Percentiles rank a stretch among this genome's conserved stretches.
These are phyloP conservation scores for Phialophora verrucosa DNA, from an alignment of 2,329 filamentous ascomycete genomes.

Conservation along the genomic window DNA sequence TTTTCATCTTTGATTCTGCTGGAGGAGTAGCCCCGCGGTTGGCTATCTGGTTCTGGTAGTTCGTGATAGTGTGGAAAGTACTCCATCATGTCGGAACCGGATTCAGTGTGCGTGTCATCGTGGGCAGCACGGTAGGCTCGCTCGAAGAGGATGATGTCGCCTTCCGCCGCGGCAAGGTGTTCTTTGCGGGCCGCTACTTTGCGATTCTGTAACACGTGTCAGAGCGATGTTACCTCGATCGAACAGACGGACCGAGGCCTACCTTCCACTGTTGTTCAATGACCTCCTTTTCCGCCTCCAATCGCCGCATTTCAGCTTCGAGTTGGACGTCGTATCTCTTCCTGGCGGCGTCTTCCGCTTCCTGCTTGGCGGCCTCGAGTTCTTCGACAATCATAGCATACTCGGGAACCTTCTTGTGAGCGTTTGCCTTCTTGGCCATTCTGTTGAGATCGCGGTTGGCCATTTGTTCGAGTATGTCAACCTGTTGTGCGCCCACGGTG, in stretches of 20 bases:
- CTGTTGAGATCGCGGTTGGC: conserved; percentile 48
- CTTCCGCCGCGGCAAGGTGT: conserved; percentile 48
- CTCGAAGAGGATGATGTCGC: conserved; percentile 49
- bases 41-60: conserved; percentile 34
- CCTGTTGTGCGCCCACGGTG: conserved; percentile 49
- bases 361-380: conserved; percentile 41
- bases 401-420: conserved; percentile 49
- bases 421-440: conserved; percentile 49
- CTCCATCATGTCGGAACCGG: conserved; percentile 43
- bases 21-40: conserved; percentile 38
- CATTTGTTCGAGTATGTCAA: conserved; percentile 48
- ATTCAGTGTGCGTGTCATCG: conserved; percentile 52
- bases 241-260: background rate
- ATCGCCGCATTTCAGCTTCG: conserved; percentile 42
- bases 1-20: conserved; percentile 38
- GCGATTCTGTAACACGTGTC: conserved; percentile 38
- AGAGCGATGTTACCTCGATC: background rate
- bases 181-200: conserved; percentile 42
- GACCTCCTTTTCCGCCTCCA: conserved; percentile 43
- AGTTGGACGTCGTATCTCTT: conserved; percentile 46
- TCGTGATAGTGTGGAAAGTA: conserved; percentile 38
- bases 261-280: conserved; percentile 44
- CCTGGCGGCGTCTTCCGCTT: conserved; percentile 42
- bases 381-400: conserved; percentile 46
- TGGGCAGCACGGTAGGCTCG: conserved; percentile 48